phyloP scores from a whole-genome alignment of 2,329 filamentous ascomycete species.

The Zymoseptoria pseudotritici region DNA sequence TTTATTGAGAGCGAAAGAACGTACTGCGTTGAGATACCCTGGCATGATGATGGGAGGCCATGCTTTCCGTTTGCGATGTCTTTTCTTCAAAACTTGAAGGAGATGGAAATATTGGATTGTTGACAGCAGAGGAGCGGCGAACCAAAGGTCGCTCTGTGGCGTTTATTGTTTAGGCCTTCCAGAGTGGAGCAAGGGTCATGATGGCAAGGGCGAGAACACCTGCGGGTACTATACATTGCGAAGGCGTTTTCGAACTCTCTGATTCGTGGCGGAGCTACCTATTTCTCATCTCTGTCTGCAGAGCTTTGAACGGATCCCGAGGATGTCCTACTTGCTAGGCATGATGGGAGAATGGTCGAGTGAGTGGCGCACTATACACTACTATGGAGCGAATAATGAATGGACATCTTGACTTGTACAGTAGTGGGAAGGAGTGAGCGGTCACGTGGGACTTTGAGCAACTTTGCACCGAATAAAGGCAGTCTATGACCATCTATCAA shows the following conservation, averaged over 20 bases:
- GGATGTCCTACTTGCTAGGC: not conserved
- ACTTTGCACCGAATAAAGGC: not conserved
- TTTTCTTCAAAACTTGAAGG: not conserved
- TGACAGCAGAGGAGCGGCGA: not conserved
- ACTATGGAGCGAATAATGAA: not conserved
- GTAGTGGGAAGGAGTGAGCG: not conserved
- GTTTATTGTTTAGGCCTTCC: not conserved
- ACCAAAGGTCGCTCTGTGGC: not conserved
- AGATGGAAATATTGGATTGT: not conserved
- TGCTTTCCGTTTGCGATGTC: not conserved
- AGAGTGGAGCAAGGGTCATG: not conserved
- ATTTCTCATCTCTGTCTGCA: not conserved
- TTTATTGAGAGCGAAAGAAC: not conserved
- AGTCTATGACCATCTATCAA: not conserved
- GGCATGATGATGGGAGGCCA: not conserved
- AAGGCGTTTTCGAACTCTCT: not conserved
- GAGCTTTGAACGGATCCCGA: not conserved
- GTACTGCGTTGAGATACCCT: not conserved
- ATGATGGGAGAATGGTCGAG: not conserved
- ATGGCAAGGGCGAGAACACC: not conserved
- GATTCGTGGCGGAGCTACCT: not conserved
- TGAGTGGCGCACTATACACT: not conserved
- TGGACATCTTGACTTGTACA: not conserved
- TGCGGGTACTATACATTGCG: not conserved
- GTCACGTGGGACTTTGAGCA: not conserved